phyloP scores from a whole-genome alignment of 495 filamentous ascomycete species.

The Aspergillus bertholletiae region DNA sequence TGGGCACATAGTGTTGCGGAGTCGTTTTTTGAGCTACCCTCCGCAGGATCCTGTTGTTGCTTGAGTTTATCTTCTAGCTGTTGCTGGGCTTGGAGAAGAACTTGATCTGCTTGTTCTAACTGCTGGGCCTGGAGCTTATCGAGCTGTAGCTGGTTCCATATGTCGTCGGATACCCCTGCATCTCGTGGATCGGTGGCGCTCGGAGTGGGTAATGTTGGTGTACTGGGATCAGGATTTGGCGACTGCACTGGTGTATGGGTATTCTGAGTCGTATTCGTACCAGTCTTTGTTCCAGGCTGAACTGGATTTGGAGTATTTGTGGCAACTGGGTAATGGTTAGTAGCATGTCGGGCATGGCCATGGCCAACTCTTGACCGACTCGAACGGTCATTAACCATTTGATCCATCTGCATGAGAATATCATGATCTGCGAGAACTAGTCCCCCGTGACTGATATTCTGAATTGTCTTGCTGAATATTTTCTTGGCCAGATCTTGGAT shows the following conservation, averaged over 20 bases:
- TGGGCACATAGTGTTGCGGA: conserved; percentile 19
- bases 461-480: conserved; percentile 45
- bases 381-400: conserved; percentile 42
- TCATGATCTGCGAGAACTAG: conserved; percentile 28
- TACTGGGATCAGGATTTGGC: background rate
- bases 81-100: conserved; percentile 4
- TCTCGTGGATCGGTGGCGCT: conserved; percentile 37
- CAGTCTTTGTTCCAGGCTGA: background rate
- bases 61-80: background rate
- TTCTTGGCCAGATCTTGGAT: conserved; percentile 53
- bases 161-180: conserved; percentile 52
- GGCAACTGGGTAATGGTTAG: background rate
- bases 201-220: background rate
- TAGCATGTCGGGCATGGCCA: background rate
- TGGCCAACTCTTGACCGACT: background rate
- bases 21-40: conserved; percentile 3
- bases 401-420: conserved; percentile 33
- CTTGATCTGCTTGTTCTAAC: conserved; percentile 13
- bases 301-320: no score
- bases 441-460: conserved; percentile 7
- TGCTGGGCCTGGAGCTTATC: conserved; percentile 38
- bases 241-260: background rate
- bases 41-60: conserved; percentile 14
- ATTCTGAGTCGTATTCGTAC: background rate
- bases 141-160: conserved; percentile 57